Base-by-base conservation (phyloP, 1,284 basidiomycete species). In the Pulveroboletus sp. region DNA sequence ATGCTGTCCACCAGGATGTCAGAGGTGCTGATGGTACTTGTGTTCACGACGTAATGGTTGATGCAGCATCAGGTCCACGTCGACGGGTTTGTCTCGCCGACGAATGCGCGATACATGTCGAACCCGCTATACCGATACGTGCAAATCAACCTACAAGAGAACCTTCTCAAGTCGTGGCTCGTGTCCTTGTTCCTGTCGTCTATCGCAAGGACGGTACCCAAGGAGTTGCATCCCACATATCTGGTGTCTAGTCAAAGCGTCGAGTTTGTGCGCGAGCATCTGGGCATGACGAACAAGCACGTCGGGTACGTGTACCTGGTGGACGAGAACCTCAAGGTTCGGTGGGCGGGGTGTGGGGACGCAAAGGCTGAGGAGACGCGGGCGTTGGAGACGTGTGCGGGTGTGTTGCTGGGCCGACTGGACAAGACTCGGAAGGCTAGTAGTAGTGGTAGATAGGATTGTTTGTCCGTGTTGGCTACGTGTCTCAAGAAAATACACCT, bases 281-380 rank as follows among this genome's bases (percentile, higher is more conserved):
- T 98, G 46, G 92, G 92, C 0, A 88, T 97, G 78, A 84, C 86
- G 46, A 99, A 98, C 75, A 90, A 89, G 69, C 88, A 94, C 64
- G 85, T 98, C 33, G 97, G 95, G 5, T 98, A 98, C 68, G 89
- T 96, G 12, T 99, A 91, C 70, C 80, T 99, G 10, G 84, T 98
- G 22, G 96, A 98, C 67, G 83, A 88, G 66, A 84, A 91, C 57
- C 75, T 87, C 58, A 92, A 87, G 71, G 84, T 99, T 49, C 84
- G 97, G 20, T 99, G 96, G 97, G 96, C 92, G 2, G 96, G 87
- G 4, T 91, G 93, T 61, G 94, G 88, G 2, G 89, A 92, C 67
- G 91, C 95, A 0, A 89, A 84, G 59, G 69, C 75, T 7, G 85
- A 90, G 56, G 96, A 98, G 74, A 77, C 81, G 1, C 77, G 83